Percentiles rank a stretch among this genome's conserved stretches.
These are phyloP conservation scores for Dothistroma pini DNA, from an alignment of 2,329 filamentous ascomycete species.

Conservation along the genomic window DNA sequence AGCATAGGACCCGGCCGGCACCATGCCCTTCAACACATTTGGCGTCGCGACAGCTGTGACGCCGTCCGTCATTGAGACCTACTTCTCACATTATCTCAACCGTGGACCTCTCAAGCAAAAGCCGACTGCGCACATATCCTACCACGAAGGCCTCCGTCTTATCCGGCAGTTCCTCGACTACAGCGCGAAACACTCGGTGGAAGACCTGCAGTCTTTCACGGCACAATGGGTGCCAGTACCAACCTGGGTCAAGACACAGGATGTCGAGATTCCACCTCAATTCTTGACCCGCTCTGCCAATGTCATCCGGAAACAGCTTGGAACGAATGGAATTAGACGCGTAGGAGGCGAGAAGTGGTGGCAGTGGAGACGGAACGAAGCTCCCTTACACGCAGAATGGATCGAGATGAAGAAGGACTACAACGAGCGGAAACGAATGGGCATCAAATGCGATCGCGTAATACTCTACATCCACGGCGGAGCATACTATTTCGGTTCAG, in stretches of 20 bases:
- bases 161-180: constrained; percentile 82
- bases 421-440: constrained; percentile 59
- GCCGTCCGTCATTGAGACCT: constrained; percentile 81
- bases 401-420: constrained; percentile 90
- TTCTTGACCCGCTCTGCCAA: constrained; percentile 64
- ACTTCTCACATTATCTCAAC: constrained; percentile 86
- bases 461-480: constrained; percentile 96
- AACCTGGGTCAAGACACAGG: constrained; percentile 78
- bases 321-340: constrained; percentile 65
- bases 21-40: constrained; percentile 70
- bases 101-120: constrained; percentile 70
- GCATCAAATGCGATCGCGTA: constrained; percentile 61
- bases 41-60: constrained; percentile 79
- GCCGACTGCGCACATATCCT: constrained; percentile 85
- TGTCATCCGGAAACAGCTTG: constrained; percentile 69
- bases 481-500: constrained; percentile 91
- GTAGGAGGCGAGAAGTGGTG: constrained; percentile 85
- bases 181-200: constrained; percentile 83
- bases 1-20: background rate
- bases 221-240: constrained; percentile 87
- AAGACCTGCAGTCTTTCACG: constrained; percentile 90
- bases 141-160: constrained; percentile 86
- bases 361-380: constrained; percentile 73
- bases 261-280: constrained; percentile 61
- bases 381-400: constrained; percentile 78